Evolutionary conservation across 805 yeast species (phyloP).

Genomic region (Zygosaccharomyces rouxii): DNA sequence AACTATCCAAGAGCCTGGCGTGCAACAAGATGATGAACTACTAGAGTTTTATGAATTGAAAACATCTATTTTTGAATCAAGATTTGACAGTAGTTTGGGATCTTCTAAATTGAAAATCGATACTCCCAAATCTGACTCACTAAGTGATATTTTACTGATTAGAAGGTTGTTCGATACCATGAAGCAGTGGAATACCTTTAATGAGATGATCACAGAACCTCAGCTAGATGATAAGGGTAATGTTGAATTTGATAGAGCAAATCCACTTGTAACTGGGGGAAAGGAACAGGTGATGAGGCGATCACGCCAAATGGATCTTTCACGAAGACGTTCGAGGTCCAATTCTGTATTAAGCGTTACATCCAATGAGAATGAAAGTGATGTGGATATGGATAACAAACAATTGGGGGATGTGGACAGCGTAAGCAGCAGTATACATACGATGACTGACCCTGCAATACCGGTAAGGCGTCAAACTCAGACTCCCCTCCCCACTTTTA

Average conservation of each 20-base stretch:
- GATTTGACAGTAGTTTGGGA: conserved; percentile 16
- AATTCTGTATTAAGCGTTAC: conserved; percentile 20
- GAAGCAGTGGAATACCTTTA: conserved; percentile 22
- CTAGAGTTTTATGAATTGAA: conserved; percentile 24
- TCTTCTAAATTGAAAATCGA: conserved; percentile 10
- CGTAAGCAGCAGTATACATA: conserved; percentile 27
- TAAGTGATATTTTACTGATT: conserved; percentile 13
- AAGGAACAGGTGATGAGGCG: not conserved
- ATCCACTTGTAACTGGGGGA: not conserved
- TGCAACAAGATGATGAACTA: not conserved
- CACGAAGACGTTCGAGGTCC: conserved; percentile 12
- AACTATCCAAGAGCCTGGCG: conserved; percentile 47
- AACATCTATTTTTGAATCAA: conserved; percentile 20
- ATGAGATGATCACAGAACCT: conserved; percentile 11
- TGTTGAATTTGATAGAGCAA: not conserved
- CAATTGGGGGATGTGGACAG: conserved; percentile 25
- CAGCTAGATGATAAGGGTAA: conserved; percentile 2
- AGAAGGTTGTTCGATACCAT: conserved; percentile 25
- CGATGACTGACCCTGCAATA: conserved; percentile 15
- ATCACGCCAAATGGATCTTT: conserved; percentile 7
- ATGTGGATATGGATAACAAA: conserved; percentile 26
- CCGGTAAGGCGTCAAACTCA: conserved; percentile 10
- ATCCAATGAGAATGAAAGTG: conserved; percentile 22
- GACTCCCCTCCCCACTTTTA: conserved; percentile 2
- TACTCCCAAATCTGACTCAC: conserved; percentile 8